These are phyloP conservation scores for Pyrenophora tritici-repentis DNA, from an alignment of 2,329 filamentous ascomycete species.

Conservation along the genomic window DNA sequence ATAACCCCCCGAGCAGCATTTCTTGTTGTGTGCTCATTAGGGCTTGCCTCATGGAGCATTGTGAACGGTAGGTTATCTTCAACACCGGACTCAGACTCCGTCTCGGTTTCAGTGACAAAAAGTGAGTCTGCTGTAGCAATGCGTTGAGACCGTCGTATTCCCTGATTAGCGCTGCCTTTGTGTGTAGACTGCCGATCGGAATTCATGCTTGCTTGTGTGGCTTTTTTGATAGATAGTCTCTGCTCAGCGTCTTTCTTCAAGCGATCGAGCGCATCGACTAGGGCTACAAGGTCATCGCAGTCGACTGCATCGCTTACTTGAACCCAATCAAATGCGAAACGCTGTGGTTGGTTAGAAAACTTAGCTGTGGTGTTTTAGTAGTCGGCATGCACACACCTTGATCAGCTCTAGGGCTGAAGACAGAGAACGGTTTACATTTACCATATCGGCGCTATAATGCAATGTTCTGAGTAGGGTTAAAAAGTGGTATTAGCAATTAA, in stretches of 20 bases:
- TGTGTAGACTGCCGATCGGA: not conserved
- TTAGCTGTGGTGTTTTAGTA: not conserved
- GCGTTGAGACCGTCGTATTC: not conserved
- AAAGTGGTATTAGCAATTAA: not conserved
- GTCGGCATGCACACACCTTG: not conserved
- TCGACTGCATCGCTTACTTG: constrained; percentile 3
- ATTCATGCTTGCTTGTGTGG: not conserved
- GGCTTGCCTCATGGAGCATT: not conserved
- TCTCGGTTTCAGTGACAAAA: constrained; percentile 1
- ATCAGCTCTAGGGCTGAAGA: constrained; percentile 4
- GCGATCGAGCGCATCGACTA: constrained; percentile 5
- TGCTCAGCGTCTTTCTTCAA: constrained; percentile 6
- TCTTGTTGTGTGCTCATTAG: not conserved
- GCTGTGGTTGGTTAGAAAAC: not conserved
- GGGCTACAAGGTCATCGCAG: not conserved
- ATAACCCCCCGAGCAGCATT: not conserved
- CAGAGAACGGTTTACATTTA: not conserved
- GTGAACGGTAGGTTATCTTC: not conserved
- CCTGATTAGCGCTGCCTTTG: not conserved
- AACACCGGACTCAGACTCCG: constrained; percentile 1
- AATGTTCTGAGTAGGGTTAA: not conserved
- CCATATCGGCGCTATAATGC: not conserved
- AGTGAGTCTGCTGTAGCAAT: constrained; percentile 1
- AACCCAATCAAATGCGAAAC: constrained; percentile 2
- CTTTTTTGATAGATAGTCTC: constrained; percentile 1